Base-by-base conservation (phyloP, 176 grass and related monocot species). In the Areca catechu region DNA sequence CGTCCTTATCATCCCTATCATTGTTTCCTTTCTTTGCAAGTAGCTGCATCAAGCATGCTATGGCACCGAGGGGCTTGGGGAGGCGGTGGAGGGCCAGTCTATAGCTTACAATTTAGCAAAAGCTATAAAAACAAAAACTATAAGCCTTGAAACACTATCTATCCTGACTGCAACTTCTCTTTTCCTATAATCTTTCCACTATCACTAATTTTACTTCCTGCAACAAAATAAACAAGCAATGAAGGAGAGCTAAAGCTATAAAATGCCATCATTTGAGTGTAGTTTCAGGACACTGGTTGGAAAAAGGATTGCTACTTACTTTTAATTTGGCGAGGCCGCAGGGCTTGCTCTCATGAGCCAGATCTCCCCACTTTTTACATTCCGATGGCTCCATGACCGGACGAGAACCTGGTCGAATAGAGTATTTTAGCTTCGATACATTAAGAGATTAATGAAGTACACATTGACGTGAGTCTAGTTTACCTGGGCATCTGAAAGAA, bases 381-480 rank as follows among this genome's bases (percentile, higher is more conserved):
- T 75, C 76, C 76, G 56, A 92, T 92, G 25, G 79, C 79, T 54
- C 86, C 79, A 56, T 80, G 83, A 83, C 85, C 83, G 20, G 82
- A 83, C 56, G 79, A 76, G 61, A 92, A 68, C 76, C 88, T 92
- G 0, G 34, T 43, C 34, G 34, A 43, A 43, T 43, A 9, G 34
- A 43, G 67, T 69, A 65, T 68, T 75, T 60, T 22, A 48, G 34
- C 34, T 43, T 43, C 34, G 34, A 43, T 43, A 43, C 10, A 3
- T 43, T 2, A 12, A 3, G 9, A 12, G n/a, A n/a, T n/a, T n/a
- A 43, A 14, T 12, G 10, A 43, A 43, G 34, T 10, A 12, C 34
- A 43, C 34, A 43, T 12, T 7, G 34, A 12, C 7, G 12, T 37
- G 7, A 34, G 2, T 10, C 34, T 17, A 4, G 7, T 29, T 54